Conservation (phyloP, 331 rosid species). For the Quercus lobata region DNA sequence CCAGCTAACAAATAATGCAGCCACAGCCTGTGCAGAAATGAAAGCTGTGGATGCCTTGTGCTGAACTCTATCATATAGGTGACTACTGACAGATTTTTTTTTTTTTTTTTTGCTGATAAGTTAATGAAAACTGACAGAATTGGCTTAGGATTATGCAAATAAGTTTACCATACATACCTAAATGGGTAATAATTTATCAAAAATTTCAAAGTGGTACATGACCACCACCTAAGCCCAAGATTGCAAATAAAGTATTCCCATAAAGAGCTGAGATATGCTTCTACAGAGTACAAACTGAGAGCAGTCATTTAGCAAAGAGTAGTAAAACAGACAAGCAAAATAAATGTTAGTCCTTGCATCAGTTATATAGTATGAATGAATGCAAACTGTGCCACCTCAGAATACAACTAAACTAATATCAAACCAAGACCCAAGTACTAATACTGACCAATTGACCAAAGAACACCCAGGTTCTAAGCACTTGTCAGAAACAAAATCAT, state of each 20-base stretch:
- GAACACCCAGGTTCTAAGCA: not conserved
- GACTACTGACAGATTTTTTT: not conserved
- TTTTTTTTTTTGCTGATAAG: too few relatives aligned
- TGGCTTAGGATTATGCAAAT: not conserved
- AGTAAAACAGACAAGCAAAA: not conserved
- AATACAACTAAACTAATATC: not conserved
- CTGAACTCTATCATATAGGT: not conserved
- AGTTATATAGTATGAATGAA: not conserved
- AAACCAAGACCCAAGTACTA: not conserved
- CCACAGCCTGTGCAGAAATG: not conserved
- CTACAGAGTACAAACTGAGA: not conserved
- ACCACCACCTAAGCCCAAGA: not conserved
- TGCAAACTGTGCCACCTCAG: not conserved
- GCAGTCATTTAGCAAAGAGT: not conserved
- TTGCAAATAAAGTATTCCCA: not conserved
- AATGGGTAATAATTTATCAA: not conserved
- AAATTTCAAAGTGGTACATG: not conserved
- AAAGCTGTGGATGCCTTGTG: not conserved
- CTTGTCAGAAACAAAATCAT: not conserved
- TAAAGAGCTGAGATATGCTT: not conserved
- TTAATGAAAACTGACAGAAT: not conserved
- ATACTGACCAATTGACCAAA: not conserved
- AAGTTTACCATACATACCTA: not conserved
- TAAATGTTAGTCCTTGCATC: not conserved
- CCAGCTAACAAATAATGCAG: not conserved